Evolutionary conservation across 106 monocot genomes (phyloP).

Genomic region (Phalaenopsis aphrodite): DNA sequence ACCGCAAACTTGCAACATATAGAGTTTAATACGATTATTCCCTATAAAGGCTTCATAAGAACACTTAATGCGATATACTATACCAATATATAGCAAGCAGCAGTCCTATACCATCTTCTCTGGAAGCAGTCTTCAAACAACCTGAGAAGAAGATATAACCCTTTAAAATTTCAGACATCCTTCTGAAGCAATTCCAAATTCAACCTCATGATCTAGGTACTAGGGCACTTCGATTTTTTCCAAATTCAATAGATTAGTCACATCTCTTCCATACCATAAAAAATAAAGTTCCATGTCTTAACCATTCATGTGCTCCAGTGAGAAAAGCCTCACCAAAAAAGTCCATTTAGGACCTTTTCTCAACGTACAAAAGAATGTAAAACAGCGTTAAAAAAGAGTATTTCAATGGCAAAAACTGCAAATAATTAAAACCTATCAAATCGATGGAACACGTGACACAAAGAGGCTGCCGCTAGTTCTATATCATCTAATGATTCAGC

Average conservation of each 20-base stretch:
- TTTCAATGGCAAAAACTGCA: neutral
- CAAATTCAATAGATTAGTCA: neutral
- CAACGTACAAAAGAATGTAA: neutral
- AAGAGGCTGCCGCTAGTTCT: neutral
- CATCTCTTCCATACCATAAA: neutral
- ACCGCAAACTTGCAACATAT: neutral
- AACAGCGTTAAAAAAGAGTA: neutral
- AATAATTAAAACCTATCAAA: neutral
- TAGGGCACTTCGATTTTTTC: neutral
- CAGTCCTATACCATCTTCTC: constrained; percentile 93
- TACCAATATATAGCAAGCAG: constrained; percentile 99
- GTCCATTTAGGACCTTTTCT: neutral
- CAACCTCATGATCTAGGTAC: too few species aligned
- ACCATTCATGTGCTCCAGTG: neutral
- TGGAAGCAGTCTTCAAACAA: constrained; percentile 99
- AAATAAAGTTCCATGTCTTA: neutral
- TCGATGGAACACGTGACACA: neutral
- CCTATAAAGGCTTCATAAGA: neutral
- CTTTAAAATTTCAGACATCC: neutral
- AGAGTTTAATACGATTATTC: constrained; percentile 1
- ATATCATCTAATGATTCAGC: neutral
- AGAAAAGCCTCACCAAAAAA: neutral
- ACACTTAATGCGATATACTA: neutral
- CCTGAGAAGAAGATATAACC: constrained; percentile 27
- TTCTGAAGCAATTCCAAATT: neutral